phyloP scores from a whole-genome alignment of 768 basidiomycete genomes.

The Boletus tylopilopsis region DNA sequence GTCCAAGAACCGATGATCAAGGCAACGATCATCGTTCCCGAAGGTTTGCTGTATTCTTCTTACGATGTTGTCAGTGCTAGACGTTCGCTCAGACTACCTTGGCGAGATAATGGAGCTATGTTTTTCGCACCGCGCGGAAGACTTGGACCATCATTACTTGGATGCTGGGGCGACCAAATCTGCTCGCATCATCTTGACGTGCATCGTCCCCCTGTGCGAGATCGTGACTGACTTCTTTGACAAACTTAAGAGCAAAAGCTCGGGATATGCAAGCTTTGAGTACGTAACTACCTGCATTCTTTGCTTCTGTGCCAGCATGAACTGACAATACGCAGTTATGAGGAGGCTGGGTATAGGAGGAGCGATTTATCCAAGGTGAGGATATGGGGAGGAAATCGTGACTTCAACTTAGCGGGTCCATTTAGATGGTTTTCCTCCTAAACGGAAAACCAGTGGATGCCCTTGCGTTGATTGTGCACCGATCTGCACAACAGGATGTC shows the following conservation, averaged over 20 bases:
- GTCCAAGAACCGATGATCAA: constrained; percentile 92
- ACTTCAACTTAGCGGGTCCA: not conserved
- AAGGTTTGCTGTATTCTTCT: constrained; percentile 49
- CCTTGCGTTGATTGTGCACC: constrained; percentile 86
- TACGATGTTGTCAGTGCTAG: not conserved
- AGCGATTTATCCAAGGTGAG: constrained; percentile 81
- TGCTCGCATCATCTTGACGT: constrained; percentile 75
- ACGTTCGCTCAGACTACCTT: constrained; percentile 63
- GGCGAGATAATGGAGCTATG: constrained; percentile 97
- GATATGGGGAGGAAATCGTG: not conserved
- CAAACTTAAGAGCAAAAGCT: constrained; percentile 88
- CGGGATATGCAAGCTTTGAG: constrained; percentile 92
- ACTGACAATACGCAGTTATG: constrained; percentile 61
- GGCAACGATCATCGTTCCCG: constrained; percentile 91
- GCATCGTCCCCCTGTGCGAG: constrained; percentile 83
- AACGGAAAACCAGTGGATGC: constrained; percentile 92
- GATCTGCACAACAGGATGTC: constrained; percentile 67
- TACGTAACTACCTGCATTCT: constrained; percentile 42
- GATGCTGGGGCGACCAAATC: constrained; percentile 44
- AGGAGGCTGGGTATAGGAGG: constrained; percentile 83
- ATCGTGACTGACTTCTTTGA: constrained; percentile 96
- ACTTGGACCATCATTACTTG: constrained; percentile 81
- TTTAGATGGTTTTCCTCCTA: constrained; percentile 84
- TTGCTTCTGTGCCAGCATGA: not conserved
- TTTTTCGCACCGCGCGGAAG: constrained; percentile 76